Percentiles rank a stretch among this genome's conserved stretches.
phyloP scores from a whole-genome alignment of 2,329 filamentous ascomycete genomes.

The Paracoccidioides lutzii region DNA sequence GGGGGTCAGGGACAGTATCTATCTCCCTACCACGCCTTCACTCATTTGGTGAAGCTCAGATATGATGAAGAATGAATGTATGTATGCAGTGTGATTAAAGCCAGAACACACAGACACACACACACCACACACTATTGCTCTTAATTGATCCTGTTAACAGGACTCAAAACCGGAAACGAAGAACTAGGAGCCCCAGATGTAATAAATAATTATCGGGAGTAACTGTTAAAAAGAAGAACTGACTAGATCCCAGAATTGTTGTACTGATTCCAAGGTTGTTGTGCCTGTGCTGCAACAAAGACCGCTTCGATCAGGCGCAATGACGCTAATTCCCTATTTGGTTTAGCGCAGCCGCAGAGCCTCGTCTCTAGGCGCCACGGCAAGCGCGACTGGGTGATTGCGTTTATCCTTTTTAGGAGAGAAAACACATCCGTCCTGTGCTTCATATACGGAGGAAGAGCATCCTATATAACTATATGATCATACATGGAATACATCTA shows the following conservation, averaged over 20 bases:
- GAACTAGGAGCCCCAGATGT: no score
- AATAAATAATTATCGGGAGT: no score
- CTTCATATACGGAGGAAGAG: no score
- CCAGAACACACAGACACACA: background rate
- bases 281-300: background rate
- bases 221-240: no score
- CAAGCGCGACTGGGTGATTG: no score
- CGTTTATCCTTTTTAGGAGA: no score
- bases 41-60: background rate
- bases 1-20: background rate
- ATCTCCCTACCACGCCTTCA: background rate
- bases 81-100: background rate
- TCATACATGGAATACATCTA: no score
- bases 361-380: background rate
- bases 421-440: no score
- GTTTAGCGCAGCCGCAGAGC: background rate
- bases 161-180: no score
- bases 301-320: background rate
- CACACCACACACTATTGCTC: no score
- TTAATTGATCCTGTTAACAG: no score
- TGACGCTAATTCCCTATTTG: background rate
- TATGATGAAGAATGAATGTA: background rate
- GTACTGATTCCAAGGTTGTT: background rate
- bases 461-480: no score
- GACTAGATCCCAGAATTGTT: background rate